phyloP scores from a whole-genome alignment of 495 filamentous ascomycete genomes.

The Lasiosphaeria miniovina region DNA sequence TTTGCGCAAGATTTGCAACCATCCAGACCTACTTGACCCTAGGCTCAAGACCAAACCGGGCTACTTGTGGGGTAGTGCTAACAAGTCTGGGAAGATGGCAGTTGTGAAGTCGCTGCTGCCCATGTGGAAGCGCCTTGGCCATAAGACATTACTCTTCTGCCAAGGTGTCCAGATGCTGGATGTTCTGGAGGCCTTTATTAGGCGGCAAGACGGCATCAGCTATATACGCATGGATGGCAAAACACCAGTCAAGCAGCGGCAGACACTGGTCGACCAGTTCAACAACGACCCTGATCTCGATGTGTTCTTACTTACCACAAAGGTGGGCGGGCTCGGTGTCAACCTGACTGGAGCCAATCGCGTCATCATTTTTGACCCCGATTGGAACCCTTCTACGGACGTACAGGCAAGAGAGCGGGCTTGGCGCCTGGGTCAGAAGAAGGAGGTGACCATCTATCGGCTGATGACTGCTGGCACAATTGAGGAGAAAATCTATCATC shows the following conservation, averaged over 20 bases:
- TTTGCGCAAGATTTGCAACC: constrained; percentile 94
- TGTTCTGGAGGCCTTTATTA: constrained; percentile 79
- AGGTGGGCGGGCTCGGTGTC: constrained; percentile 88
- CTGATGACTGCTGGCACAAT: constrained; percentile 97
- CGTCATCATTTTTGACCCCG: constrained; percentile 95
- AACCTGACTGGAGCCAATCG: constrained; percentile 94
- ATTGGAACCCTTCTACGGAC: constrained; percentile 96
- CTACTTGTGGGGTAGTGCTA: constrained; percentile 69
- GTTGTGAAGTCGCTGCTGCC: constrained; percentile 79
- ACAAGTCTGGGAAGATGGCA: constrained; percentile 91
- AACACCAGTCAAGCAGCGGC: constrained; percentile 78
- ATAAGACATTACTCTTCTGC: constrained; percentile 88
- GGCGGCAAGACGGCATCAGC: constrained; percentile 61
- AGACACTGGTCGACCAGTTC: constrained; percentile 84
- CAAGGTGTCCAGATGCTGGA: constrained; percentile 92
- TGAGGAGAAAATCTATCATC: constrained; percentile 98
- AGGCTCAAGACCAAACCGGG: constrained; percentile 51
- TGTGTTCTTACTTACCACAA: constrained; percentile 90
- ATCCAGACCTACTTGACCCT: constrained; percentile 81
- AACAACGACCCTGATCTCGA: constrained; percentile 75
- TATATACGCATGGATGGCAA: constrained; percentile 91
- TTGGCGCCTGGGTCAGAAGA: constrained; percentile 92
- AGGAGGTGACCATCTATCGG: constrained; percentile 89
- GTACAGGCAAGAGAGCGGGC: constrained; percentile 93
- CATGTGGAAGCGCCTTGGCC: constrained; percentile 80